Evolutionary conservation across 1,284 basidiomycete species (phyloP).

Genomic region (Pisolithus thermaeus): DNA sequence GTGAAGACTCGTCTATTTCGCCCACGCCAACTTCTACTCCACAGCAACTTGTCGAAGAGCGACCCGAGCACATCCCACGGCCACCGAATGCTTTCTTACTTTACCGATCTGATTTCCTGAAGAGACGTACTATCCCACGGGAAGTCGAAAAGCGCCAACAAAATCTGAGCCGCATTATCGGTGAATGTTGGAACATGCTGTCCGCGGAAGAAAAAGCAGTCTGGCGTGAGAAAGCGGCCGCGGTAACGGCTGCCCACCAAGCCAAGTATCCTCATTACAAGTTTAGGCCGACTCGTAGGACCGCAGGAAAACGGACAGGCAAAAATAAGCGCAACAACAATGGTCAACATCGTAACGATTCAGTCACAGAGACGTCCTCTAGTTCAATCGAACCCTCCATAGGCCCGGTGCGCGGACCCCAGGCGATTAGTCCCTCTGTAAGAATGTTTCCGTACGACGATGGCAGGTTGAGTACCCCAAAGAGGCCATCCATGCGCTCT

Average conservation of each 20-base stretch:
- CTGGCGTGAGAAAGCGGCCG: slow-evolving; percentile 42
- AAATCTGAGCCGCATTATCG: slow-evolving; percentile 53
- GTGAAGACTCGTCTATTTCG: slow-evolving; percentile 7
- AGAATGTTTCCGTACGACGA: slow-evolving; percentile 6
- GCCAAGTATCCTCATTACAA: slow-evolving; percentile 40
- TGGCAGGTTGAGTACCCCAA: slow-evolving; percentile 10
- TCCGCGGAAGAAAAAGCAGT: slow-evolving; percentile 33
- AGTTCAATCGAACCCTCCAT: background rate
- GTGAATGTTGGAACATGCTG: slow-evolving; percentile 48
- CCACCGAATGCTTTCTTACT: slow-evolving; percentile 82
- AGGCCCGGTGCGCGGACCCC: slow-evolving; percentile 2
- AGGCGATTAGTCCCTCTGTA: background rate
- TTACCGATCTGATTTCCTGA: slow-evolving; percentile 70
- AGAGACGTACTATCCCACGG: slow-evolving; percentile 31
- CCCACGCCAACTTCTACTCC: background rate
- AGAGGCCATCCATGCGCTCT: slow-evolving; percentile 2
- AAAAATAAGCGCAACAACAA: slow-evolving; percentile 2
- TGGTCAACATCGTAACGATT: background rate
- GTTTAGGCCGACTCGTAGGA: slow-evolving; percentile 38
- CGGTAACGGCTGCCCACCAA: slow-evolving; percentile 33
- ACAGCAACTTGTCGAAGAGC: background rate
- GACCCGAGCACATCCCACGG: slow-evolving; percentile 49
- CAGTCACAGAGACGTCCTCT: background rate
- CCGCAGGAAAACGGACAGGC: slow-evolving; percentile 5
- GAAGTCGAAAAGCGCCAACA: slow-evolving; percentile 47